These are phyloP conservation scores for Babesia sp. DNA, from an alignment of 169 alveolate species.

Conservation along the genomic window DNA sequence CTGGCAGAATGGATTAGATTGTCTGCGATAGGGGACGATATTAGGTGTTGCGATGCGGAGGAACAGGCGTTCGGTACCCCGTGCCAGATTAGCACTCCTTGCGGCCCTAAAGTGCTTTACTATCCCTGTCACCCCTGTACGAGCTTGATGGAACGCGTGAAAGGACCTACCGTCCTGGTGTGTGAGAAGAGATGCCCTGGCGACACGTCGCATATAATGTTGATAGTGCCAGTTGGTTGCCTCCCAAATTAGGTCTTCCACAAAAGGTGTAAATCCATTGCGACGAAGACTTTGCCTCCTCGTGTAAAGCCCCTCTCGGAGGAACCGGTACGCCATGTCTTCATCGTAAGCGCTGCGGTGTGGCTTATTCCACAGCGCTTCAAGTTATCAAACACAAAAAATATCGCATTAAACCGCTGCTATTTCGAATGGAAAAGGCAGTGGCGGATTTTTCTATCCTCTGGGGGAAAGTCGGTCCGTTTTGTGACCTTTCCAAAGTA, in stretches of 20 bases:
- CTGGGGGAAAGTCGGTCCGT: conserved; percentile 54
- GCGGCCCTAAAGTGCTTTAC: neutral
- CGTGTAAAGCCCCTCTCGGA: conserved; percentile 58
- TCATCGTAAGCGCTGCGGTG: neutral
- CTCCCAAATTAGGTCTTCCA: conserved; percentile 65
- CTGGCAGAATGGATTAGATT: conserved; percentile 72
- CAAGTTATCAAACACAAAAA: neutral
- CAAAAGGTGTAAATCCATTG: conserved; percentile 56
- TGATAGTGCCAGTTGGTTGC: conserved; percentile 64
- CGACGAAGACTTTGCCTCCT: conserved; percentile 27
- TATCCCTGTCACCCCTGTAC: neutral
- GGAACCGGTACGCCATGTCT: conserved; percentile 55
- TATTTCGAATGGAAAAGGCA: conserved; percentile 43
- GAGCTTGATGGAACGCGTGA: neutral
- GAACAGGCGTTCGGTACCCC: conserved; percentile 20
- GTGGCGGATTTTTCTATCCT: conserved; percentile 53
- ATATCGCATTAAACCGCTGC: neutral
- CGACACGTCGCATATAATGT: conserved; percentile 50
- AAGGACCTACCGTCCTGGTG: conserved; percentile 48
- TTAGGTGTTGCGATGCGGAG: conserved; percentile 71
- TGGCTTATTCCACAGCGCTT: neutral
- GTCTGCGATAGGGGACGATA: conserved; percentile 65
- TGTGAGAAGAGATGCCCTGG: conserved; percentile 48
- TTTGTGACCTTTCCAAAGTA: conserved; percentile 54
- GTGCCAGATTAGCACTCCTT: conserved; percentile 22